Conservation (phyloP, 257 asterid genomes). For the Forsythia viridissima region DNA sequence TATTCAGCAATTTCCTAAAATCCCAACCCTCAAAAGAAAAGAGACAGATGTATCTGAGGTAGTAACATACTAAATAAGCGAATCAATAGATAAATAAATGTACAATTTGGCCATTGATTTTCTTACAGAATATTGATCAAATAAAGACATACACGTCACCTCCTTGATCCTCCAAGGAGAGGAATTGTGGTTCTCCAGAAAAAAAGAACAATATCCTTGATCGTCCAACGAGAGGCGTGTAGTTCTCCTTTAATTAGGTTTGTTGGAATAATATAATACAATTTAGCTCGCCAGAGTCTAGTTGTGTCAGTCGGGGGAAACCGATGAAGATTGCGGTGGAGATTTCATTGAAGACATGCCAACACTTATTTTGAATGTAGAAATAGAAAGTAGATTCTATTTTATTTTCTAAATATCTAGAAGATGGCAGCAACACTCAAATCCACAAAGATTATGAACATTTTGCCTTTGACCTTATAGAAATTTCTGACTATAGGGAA, state of each 20-base stretch:
- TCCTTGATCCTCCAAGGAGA: background rate
- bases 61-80: background rate
- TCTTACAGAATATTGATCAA: background rate
- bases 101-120: background rate
- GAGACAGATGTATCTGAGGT: background rate
- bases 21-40: background rate
- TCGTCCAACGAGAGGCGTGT: background rate
- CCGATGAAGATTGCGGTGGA: background rate
- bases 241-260: background rate
- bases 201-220: background rate
- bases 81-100: no score
- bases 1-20: conserved; percentile 2
- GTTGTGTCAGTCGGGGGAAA: background rate
- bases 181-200: background rate
- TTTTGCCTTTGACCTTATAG: background rate
- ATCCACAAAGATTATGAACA: background rate
- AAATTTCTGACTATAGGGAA: background rate
- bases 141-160: background rate
- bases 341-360: background rate
- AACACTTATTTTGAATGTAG: background rate
- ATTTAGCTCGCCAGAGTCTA: background rate
- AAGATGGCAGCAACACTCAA: background rate
- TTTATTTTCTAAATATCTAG: no score
- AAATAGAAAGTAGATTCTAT: background rate
- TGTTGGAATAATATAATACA: no score